Conservation (phyloP, 108 stramenopile genomes). For the Ochromonas danica region DNA sequence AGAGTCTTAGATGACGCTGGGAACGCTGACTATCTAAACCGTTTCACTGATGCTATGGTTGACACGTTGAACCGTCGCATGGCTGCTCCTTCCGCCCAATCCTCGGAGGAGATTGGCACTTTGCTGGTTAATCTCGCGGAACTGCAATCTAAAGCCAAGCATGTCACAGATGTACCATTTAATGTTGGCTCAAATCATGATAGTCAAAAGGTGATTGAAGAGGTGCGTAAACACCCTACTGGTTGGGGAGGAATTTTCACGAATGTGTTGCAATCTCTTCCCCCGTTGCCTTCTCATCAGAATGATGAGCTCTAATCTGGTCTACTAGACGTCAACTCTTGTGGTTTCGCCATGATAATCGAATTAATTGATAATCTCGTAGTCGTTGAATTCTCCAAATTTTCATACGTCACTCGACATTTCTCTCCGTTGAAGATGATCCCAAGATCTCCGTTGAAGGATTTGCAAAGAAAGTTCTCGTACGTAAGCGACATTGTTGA, state of each 20-base stretch:
- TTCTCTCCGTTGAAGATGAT: no score
- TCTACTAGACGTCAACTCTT: no score
- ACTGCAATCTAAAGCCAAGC: not conserved
- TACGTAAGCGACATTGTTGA: no score
- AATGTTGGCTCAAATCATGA: conserved; percentile 22
- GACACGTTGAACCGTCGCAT: not conserved
- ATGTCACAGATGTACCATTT: conserved; percentile 21
- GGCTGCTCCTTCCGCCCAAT: not conserved
- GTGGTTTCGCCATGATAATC: no score
- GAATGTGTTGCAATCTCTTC: not conserved
- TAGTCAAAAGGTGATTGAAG: conserved; percentile 8
- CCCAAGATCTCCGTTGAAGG: no score
- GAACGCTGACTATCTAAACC: not conserved
- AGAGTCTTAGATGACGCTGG: not conserved
- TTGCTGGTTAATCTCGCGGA: not conserved
- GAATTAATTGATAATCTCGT: no score
- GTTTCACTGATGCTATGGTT: conserved; percentile 6
- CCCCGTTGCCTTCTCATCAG: not conserved
- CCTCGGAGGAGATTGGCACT: not conserved
- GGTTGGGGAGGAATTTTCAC: conserved; percentile 32
- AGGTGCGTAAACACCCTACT: conserved; percentile 18
- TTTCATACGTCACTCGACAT: no score
- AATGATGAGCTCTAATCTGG: no score
- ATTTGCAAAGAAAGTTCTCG: no score
- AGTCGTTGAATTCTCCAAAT: no score